phyloP scores from a whole-genome alignment of 768 basidiomycete genomes.

The Ramaria sp. region DNA sequence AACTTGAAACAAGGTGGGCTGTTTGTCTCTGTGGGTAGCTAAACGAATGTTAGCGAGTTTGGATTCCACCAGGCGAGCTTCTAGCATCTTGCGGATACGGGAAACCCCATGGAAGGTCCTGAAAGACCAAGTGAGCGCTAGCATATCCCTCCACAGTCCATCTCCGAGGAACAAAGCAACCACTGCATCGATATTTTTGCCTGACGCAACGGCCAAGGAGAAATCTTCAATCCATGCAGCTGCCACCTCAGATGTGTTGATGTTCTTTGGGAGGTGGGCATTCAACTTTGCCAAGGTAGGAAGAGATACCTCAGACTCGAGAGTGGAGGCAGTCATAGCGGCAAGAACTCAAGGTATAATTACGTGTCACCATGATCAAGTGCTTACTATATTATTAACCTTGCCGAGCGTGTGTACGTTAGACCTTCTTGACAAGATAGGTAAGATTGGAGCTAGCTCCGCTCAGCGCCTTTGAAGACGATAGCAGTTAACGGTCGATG shows the following conservation, averaged over 20 bases:
- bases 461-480: too few species aligned
- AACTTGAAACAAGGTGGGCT: conserved; percentile 13
- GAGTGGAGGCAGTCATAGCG: not conserved
- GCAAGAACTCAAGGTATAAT: too few species aligned
- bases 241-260: conserved; percentile 27
- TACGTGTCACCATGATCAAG: too few species aligned
- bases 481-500: too few species aligned
- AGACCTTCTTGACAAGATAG: too few species aligned
- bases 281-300: conserved; percentile 21
- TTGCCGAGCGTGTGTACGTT: too few species aligned
- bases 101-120: conserved; percentile 39
- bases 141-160: conserved; percentile 47
- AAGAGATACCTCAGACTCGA: not conserved
- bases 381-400: too few species aligned
- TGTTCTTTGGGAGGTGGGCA: conserved; percentile 15
- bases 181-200: conserved; percentile 17
- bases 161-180: conserved; percentile 23
- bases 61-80: conserved; percentile 27
- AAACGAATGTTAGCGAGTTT: conserved; percentile 10
- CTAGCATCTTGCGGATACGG: conserved; percentile 33
- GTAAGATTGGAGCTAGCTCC: too few species aligned
- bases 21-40: conserved; percentile 4
- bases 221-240: conserved; percentile 26
- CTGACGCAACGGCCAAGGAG: not conserved
- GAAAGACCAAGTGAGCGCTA: conserved; percentile 55